Percentiles rank a stretch among this genome's conserved stretches.
phyloP scores from a whole-genome alignment of 2,329 filamentous ascomycete genomes.

The Pestalotiopsis fici region DNA sequence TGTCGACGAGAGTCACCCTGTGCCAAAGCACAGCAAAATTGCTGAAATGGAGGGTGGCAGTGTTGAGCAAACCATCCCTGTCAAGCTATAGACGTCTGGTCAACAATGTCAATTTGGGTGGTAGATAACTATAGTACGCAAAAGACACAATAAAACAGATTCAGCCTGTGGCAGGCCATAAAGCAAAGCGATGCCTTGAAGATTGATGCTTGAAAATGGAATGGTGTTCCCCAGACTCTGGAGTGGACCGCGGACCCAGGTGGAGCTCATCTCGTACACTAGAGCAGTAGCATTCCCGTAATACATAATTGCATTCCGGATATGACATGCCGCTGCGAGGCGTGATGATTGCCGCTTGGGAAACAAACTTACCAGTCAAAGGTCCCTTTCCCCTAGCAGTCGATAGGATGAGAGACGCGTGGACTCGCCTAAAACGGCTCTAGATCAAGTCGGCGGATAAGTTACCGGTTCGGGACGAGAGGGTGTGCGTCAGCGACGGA shows the following conservation, averaged over 20 bases:
- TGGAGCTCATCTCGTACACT: background rate
- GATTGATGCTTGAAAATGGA: too few relatives aligned
- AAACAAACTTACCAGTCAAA: background rate
- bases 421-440: background rate
- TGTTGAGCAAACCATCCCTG: background rate
- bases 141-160: too few relatives aligned
- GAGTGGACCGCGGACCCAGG: background rate
- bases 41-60: background rate
- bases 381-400: background rate
- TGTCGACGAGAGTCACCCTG: slow-evolving; percentile 11
- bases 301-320: background rate
- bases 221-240: background rate
- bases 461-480: background rate
- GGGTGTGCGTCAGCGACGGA: background rate
- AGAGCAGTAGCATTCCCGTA: background rate
- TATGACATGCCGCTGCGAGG: background rate
- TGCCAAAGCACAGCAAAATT: background rate
- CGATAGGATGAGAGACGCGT: background rate
- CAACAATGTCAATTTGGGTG: background rate
- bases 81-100: background rate
- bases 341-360: background rate
- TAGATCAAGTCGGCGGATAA: background rate
- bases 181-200: too few relatives aligned
- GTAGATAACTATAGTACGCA: too few relatives aligned
- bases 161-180: too few relatives aligned